Conservation (phyloP, 805 yeast genomes). For the Sugiyamaella mastotermitis region DNA sequence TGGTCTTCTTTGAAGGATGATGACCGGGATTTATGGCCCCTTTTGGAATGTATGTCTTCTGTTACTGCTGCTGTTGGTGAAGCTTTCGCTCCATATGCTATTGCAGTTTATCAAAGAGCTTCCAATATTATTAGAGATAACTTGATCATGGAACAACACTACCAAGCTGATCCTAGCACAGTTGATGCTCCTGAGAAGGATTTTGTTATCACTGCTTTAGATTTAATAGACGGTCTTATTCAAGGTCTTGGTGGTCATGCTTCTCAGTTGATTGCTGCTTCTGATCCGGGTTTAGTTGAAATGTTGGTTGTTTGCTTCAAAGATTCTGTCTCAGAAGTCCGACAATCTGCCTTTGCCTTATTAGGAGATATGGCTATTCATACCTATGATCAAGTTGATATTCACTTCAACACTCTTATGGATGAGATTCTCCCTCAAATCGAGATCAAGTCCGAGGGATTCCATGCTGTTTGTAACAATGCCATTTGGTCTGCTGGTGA, state of each 20-base stretch:
- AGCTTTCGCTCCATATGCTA: constrained; percentile 80
- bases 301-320: constrained; percentile 64
- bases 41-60: constrained; percentile 86
- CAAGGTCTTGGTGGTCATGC: constrained; percentile 76
- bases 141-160: constrained; percentile 58
- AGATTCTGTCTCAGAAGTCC: constrained; percentile 77
- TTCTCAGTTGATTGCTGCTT: constrained; percentile 42
- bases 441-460: constrained; percentile 45
- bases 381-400: constrained; percentile 38
- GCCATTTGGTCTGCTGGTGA: constrained; percentile 95
- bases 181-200: constrained; percentile 75
- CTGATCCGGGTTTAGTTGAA: constrained; percentile 45
- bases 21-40: constrained; percentile 84
- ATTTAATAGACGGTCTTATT: constrained; percentile 84
- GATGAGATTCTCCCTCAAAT: constrained; percentile 53
- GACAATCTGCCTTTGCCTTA: constrained; percentile 86
- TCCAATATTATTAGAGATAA: constrained; percentile 61
- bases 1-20: constrained; percentile 75
- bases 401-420: constrained; percentile 5
- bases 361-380: constrained; percentile 82
- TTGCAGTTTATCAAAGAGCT: constrained; percentile 78
- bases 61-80: constrained; percentile 86
- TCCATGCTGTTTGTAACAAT: constrained; percentile 74
- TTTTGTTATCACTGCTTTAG: constrained; percentile 81
- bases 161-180: constrained; percentile 50